These are phyloP conservation scores for Heliamphora exappendiculata DNA, from an alignment of 148 eudicot species.

Conservation along the genomic window DNA sequence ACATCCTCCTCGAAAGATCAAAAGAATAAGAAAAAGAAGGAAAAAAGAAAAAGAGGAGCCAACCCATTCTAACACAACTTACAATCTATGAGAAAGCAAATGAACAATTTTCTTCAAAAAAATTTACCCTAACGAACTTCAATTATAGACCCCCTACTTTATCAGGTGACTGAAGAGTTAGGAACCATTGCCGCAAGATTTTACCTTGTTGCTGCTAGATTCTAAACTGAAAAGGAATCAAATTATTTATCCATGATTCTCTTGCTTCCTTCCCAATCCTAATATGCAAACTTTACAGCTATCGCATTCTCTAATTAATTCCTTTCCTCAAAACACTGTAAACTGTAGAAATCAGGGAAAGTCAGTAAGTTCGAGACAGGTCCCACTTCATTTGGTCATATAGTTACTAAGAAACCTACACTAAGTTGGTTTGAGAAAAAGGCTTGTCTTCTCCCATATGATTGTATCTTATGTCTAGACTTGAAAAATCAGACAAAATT, in stretches of 20 bases:
- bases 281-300: background rate
- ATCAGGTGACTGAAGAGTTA: background rate
- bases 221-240: background rate
- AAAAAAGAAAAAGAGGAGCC: background rate
- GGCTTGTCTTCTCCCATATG: background rate
- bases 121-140: background rate
- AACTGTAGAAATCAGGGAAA: background rate
- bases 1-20: background rate
- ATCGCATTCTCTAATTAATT: background rate
- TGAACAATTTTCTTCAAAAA: background rate
- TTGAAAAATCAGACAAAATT: background rate
- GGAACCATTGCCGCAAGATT: background rate
- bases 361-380: background rate
- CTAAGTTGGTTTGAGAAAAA: slow-evolving; percentile 1
- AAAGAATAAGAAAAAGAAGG: background rate
- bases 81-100: background rate
- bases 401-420: background rate
- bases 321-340: background rate
- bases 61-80: background rate
- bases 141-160: background rate
- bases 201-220: background rate
- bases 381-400: background rate
- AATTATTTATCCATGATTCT: background rate
- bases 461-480: background rate
- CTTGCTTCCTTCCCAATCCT: background rate